A percentile compares a stretch with the other conserved stretches of the same genome.
Conservation (phyloP, 176 grass and related monocot genomes). For the Triticum monococcum region DNA sequence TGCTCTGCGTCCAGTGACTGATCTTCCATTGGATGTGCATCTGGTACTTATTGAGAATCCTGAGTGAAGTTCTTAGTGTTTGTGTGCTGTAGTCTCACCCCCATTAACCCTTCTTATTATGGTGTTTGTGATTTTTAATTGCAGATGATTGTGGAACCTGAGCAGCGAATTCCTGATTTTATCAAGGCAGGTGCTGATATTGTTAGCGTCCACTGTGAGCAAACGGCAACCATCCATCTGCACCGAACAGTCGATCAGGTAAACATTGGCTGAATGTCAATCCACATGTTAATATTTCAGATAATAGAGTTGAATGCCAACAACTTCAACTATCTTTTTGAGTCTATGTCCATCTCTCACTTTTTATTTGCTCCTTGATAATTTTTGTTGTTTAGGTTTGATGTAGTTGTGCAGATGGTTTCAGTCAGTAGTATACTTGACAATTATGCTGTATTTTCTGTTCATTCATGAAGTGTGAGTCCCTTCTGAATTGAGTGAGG, state of each 20-base stretch:
- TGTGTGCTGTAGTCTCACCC: not conserved
- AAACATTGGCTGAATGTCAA: not conserved
- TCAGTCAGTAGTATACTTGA: not conserved
- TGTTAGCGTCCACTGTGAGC: constrained; percentile 98
- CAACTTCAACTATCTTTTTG: not conserved
- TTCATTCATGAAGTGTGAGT: not conserved
- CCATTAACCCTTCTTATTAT: constrained; percentile 1
- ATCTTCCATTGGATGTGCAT: constrained; percentile 98
- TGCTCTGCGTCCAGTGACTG: constrained; percentile 90
- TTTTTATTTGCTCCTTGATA: not conserved
- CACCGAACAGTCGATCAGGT: constrained; percentile 89
- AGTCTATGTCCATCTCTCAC: not conserved
- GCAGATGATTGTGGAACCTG: constrained; percentile 99
- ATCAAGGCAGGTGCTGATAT: constrained; percentile 99
- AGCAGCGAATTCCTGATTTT: constrained; percentile 95
- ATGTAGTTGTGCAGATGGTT: not conserved
- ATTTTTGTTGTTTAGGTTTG: not conserved
- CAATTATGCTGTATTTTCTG: not conserved
- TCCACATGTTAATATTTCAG: not conserved
- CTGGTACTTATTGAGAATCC: constrained; percentile 59
- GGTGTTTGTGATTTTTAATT: constrained; percentile 36
- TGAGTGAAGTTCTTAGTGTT: not conserved
- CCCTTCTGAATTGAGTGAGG: not conserved
- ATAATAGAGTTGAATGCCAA: constrained; percentile 3
- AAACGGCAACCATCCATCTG: constrained; percentile 91